phyloP scores from a whole-genome alignment of 2,329 filamentous ascomycete genomes.

The Ceratocystis eucalypticola region DNA sequence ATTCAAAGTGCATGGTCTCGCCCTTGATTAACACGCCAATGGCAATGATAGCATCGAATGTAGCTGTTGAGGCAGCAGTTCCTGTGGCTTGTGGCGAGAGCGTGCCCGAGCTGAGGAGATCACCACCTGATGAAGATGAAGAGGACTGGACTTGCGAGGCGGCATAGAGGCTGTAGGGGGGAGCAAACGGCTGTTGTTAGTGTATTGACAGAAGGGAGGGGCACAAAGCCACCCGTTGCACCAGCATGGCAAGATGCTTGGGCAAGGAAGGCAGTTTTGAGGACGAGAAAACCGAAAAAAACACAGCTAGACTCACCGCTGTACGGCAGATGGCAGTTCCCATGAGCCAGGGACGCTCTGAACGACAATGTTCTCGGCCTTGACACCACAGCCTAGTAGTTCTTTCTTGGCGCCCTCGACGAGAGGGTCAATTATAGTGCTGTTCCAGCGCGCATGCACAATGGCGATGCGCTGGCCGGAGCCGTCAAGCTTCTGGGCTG shows the following conservation, averaged over 20 bases:
- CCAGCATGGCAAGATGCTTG: neutral
- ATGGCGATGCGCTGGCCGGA: constrained; percentile 78
- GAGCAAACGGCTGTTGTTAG: neutral
- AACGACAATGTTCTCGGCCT: constrained; percentile 73
- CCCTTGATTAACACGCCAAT: constrained; percentile 97
- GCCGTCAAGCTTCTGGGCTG: constrained; percentile 48
- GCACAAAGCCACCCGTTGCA: neutral
- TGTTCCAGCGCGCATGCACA: constrained; percentile 93
- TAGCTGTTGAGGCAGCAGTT: constrained; percentile 35
- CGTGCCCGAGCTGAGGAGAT: constrained; percentile 57
- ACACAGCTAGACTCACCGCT: constrained; percentile 44
- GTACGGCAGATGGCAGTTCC: constrained; percentile 83
- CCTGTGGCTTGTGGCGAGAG: constrained; percentile 37
- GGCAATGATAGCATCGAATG: constrained; percentile 89
- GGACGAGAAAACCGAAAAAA: neutral
- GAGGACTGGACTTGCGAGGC: constrained; percentile 76
- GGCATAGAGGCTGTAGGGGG: constrained; percentile 52
- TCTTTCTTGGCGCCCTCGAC: constrained; percentile 67
- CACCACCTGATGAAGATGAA: constrained; percentile 51
- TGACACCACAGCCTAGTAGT: constrained; percentile 66
- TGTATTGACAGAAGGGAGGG: neutral
- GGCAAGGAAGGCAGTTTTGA: neutral
- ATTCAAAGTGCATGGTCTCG: constrained; percentile 98
- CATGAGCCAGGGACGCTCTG: constrained; percentile 89
- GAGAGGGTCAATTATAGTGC: constrained; percentile 71